Evolutionary conservation across 495 filamentous ascomycete genomes (phyloP).

Genomic region (Chaetomium cochliodes): DNA sequence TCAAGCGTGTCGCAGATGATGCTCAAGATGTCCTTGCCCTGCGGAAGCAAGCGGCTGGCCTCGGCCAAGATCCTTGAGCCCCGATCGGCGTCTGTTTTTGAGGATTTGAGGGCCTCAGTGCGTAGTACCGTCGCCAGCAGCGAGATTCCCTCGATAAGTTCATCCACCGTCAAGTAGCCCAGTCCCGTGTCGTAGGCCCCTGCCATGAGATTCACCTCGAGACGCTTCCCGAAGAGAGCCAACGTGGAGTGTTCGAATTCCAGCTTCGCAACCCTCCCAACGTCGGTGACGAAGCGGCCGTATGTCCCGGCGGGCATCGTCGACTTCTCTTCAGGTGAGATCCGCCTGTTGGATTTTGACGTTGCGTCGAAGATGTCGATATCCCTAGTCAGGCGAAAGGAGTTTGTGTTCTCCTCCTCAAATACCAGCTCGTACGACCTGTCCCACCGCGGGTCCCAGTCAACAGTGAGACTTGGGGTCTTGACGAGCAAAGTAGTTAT

Average conservation of each 20-base stretch:
- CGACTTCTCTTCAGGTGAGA: slow-evolving; percentile 43
- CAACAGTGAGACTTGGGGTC: slow-evolving; percentile 70
- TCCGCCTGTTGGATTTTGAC: slow-evolving; percentile 31
- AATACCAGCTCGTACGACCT: slow-evolving; percentile 63
- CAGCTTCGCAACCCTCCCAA: slow-evolving; percentile 54
- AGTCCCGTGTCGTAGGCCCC: slow-evolving; percentile 39
- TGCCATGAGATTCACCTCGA: slow-evolving; percentile 54
- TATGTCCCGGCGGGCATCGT: slow-evolving; percentile 61
- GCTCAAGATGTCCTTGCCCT: slow-evolving; percentile 72
- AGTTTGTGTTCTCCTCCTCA: slow-evolving; percentile 81
- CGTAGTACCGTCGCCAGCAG: slow-evolving; percentile 46
- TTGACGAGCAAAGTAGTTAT: slow-evolving; percentile 58
- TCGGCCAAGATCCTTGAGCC: slow-evolving; percentile 59
- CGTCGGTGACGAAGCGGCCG: slow-evolving; percentile 69
- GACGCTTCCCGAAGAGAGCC: slow-evolving; percentile 70
- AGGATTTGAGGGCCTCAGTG: slow-evolving; percentile 36
- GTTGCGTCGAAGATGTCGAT: slow-evolving; percentile 53
- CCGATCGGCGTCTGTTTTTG: slow-evolving; percentile 35
- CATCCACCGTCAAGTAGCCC: slow-evolving; percentile 36
- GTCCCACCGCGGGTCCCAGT: slow-evolving; percentile 54
- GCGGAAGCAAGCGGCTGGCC: slow-evolving; percentile 69
- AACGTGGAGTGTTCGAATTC: slow-evolving; percentile 73
- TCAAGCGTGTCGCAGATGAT: slow-evolving; percentile 86
- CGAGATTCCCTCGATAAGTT: slow-evolving; percentile 43
- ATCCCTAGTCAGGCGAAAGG: slow-evolving; percentile 53